Percentiles rank a stretch among this genome's conserved stretches.
Evolutionary conservation across 805 yeast genomes (phyloP).

Genomic region (Suhomyces sp.): DNA sequence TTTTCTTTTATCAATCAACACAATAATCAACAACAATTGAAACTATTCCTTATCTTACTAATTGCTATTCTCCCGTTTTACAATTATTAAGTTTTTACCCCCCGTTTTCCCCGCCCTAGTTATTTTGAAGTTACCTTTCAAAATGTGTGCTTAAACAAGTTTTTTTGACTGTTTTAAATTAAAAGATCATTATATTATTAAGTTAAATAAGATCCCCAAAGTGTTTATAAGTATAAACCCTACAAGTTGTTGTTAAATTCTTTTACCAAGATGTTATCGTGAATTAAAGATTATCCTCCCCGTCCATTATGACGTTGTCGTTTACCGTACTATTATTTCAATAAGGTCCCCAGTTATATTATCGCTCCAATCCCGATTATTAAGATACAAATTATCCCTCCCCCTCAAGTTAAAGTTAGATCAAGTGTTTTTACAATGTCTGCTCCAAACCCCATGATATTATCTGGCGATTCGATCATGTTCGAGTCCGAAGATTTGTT

Average conservation of each 20-base stretch:
- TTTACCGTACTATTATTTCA: slow-evolving; percentile 9
- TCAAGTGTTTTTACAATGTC: slow-evolving; percentile 18
- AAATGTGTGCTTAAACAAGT: slow-evolving; percentile 39
- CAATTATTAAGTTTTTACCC: slow-evolving; percentile 2
- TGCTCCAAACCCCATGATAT: slow-evolving; percentile 23
- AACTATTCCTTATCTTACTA: not conserved
- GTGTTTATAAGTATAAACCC: slow-evolving; percentile 11
- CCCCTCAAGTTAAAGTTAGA: not conserved
- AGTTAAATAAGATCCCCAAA: slow-evolving; percentile 14
- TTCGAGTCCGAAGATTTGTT: slow-evolving; percentile 25
- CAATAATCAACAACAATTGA: slow-evolving; percentile 7
- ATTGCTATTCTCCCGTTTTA: slow-evolving; percentile 2
- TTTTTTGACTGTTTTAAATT: slow-evolving; percentile 20
- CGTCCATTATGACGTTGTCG: slow-evolving; percentile 37
- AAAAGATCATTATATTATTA: slow-evolving; percentile 15
- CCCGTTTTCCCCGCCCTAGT: slow-evolving; percentile 2
- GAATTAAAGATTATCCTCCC: slow-evolving; percentile 17
- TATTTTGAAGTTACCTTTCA: slow-evolving; percentile 12
- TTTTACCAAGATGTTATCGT: slow-evolving; percentile 33
- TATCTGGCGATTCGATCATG: slow-evolving; percentile 23
- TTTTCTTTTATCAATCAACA: slow-evolving; percentile 9
- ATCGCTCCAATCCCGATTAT: not conserved
- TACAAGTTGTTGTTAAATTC: slow-evolving; percentile 25
- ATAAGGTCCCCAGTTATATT: slow-evolving; percentile 5
- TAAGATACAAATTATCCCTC: not conserved